Evolutionary conservation across 192 early-diverging fungal species (phyloP), one percentile per base, ranked within the genome.

Genomic region (Chytriomyces confervae): DNA sequence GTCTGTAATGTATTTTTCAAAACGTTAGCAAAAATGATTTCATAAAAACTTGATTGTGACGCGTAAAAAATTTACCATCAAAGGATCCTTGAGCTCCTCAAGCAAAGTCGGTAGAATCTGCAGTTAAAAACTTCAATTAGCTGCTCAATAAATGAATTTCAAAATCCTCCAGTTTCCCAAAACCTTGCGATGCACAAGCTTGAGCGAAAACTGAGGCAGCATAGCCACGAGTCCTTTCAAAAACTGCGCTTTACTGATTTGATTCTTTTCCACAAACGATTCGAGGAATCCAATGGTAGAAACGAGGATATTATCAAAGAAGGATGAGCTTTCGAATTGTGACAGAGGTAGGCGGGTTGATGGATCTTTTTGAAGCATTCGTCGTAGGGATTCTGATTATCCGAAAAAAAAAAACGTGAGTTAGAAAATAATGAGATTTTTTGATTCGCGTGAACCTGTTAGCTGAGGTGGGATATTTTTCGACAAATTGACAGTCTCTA

Each of bases 271-370:
- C 0, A 92, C 90, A 75, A 96, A 88, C 18, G 84, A 82, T 69
- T 95, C 95, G 76, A 96, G 85, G 69, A 91, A 95, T 60, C 88
- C 86, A 76, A 96, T 89, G 0, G 94, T 92, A 0, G 91, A 92
- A 5, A 95, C 89, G 2, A 94, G 81, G 13, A 94, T 82, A 62
- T 92, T 92, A 85, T 94, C 91, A 84, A 96, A 96, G 70, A 91
- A 93, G 50, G 84, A 86, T 80, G 86, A 86, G 7, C 76, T 76
- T 68, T 93, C 91, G 78, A 96, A 92, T 53, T 90, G 86, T 0
- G 78, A 62, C 2, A 91, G 83, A 0, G 89, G 84, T 81, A 93
- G 79, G 6, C 95, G 85, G 50, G 81, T 80, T 1, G 73, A 76
- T 1, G 92, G 88, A 6, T 87, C 80, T 2, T 85, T 79, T 0